Base-by-base conservation (phyloP, 106 monocot genomes). In the Dendrobium officinale region DNA sequence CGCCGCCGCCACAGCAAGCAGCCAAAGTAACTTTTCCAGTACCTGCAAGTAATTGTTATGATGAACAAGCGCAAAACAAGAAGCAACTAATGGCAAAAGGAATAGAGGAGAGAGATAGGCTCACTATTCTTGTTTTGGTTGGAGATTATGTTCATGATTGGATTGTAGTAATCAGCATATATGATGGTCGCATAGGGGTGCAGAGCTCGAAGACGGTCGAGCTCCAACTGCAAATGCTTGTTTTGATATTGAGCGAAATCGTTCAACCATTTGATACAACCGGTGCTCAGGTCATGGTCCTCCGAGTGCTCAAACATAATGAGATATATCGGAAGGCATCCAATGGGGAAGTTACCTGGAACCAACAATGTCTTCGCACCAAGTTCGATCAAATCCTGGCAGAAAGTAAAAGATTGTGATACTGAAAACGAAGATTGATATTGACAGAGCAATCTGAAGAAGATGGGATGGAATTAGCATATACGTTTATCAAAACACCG, bases 141-240 rank as follows among this genome's bases (percentile, higher is more conserved):
- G 61, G 24, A 67, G 13, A 80, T 72, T 11, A 93, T 79, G 17
- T 42, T 74, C 66, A 88, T 79, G 19, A 73, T 17, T 0, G 88
- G 82, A 4, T 48, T 70, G 79, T 90, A 96, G 79, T 90, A 96
- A 51, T 93, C 90, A 5, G 88, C 95, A 64, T 92, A 95, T 45
- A 88, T 87, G 55, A 95, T 89, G 64, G 81, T 85, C 9, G 83
- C 87, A 10, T 82, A 47, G 4, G 92, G 90, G 68, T 90, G 55
- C 45, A 33, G 77, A 1, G 22, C 26, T 17, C 86, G 83, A 18
- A 90, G 70, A 13, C 11, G 55, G 1, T 79, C 54, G 1, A 95
- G 41, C 51, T 88, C 90, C 26, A 77, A 7, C 8, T 18, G 17
- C 16, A 95, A 84, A 5, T 55, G 75, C 1, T 9, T 47, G 79